These are phyloP conservation scores for Gastrolobium villosum DNA, from an alignment of 306 rosid genomes.

Conservation along the genomic window DNA sequence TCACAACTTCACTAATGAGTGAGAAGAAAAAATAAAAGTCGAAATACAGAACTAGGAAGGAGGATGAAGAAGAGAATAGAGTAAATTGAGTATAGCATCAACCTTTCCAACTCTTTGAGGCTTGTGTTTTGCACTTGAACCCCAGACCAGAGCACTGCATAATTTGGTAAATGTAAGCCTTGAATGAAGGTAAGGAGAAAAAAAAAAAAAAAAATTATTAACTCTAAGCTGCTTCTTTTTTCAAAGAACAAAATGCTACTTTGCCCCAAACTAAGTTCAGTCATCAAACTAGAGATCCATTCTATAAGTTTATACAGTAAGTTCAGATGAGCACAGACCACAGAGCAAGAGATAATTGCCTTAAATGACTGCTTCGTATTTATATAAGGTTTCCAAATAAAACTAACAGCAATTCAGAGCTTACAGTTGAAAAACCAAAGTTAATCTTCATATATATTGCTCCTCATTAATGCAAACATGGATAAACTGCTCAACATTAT, in stretches of 20 bases:
- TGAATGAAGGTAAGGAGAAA: not conserved
- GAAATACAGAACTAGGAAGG: conserved; percentile 10
- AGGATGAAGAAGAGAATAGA: conserved; percentile 15
- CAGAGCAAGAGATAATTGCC: not conserved
- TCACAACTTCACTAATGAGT: conserved; percentile 18
- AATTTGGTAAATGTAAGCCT: conserved; percentile 43
- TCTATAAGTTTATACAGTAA: not conserved
- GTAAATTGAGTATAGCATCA: conserved; percentile 30
- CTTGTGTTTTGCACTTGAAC: conserved; percentile 95
- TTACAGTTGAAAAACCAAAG: not conserved
- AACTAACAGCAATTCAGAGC: not conserved
- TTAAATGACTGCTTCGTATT: conserved; percentile 1
- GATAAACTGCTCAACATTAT: conserved; percentile 7
- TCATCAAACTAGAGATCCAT: conserved; percentile 17
- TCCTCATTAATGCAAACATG: conserved; percentile 1
- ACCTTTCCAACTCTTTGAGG: conserved; percentile 99
- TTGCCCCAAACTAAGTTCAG: conserved; percentile 19
- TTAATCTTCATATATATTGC: conserved; percentile 1
- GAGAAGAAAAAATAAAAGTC: not conserved
- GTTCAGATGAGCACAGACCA: not conserved
- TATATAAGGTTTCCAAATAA: not conserved
- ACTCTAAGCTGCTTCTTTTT: not conserved
- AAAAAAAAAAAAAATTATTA: not conserved
- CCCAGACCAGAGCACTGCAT: conserved; percentile 97
- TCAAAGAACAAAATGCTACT: conserved; percentile 2